phyloP scores from a whole-genome alignment of 352 stramenopile genomes.

The Pythium sp. region DNA sequence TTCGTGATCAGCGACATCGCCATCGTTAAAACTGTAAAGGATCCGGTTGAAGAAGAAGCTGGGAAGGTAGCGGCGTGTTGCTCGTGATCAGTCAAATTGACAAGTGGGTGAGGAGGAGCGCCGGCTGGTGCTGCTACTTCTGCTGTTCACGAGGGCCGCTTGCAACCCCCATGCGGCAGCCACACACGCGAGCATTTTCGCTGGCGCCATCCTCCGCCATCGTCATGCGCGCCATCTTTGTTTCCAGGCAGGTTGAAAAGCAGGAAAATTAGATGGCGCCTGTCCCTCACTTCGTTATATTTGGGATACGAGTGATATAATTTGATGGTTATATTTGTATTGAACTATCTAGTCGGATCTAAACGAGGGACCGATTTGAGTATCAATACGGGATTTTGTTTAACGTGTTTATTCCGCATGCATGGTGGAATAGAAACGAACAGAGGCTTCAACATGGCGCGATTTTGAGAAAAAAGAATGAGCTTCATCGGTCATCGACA shows the following conservation, averaged over 20 bases:
- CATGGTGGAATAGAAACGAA: slow-evolving; percentile 8
- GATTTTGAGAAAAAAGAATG: background rate
- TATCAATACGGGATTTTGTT: slow-evolving; percentile 1
- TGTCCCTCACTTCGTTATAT: background rate
- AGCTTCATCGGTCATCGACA: background rate
- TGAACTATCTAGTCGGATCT: too few species aligned
- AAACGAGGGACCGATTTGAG: background rate
- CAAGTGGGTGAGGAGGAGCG: slow-evolving; percentile 1
- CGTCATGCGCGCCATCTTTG: slow-evolving; percentile 6
- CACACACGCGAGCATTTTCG: background rate
- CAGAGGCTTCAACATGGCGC: background rate
- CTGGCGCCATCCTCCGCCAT: background rate
- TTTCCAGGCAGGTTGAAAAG: slow-evolving; percentile 1
- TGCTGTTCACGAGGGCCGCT: background rate
- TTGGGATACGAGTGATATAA: background rate
- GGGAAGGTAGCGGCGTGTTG: background rate
- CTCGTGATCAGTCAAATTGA: slow-evolving; percentile 11
- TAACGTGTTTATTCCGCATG: slow-evolving; percentile 14
- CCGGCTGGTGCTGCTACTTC: background rate
- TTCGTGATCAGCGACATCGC: slow-evolving; percentile 35
- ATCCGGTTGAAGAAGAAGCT: background rate
- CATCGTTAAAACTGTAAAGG: slow-evolving; percentile 5
- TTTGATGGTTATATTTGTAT: background rate
- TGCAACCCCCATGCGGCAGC: background rate
- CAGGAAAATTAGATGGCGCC: too few species aligned